These are phyloP conservation scores for Nakaseomyces nivariensis DNA, from an alignment of 1,139 yeast genomes.

Conservation along the genomic window DNA sequence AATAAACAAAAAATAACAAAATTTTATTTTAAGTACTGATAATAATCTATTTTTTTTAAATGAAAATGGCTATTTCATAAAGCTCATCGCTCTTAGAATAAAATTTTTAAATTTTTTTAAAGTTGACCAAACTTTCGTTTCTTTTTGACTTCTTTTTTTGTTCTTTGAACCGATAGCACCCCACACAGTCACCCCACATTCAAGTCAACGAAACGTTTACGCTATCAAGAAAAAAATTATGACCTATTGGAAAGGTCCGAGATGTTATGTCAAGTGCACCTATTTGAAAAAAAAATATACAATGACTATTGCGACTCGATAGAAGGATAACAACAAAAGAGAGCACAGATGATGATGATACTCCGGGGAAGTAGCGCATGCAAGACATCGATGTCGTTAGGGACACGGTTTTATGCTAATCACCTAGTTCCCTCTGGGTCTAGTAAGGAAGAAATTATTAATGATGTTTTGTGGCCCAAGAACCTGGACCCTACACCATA, in stretches of 20 bases:
- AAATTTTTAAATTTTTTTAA: background rate
- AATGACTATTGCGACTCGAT: too few relatives aligned
- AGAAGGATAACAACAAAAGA: too few relatives aligned
- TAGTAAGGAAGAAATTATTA: background rate
- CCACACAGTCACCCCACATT: background rate
- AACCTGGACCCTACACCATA: conserved; percentile 58
- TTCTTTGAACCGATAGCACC: background rate
- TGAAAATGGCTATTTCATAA: background rate
- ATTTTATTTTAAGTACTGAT: too few relatives aligned
- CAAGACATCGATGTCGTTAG: too few relatives aligned
- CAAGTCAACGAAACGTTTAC: background rate
- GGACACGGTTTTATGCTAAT: too few relatives aligned
- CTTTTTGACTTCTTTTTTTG: background rate
- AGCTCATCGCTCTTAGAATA: background rate
- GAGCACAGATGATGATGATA: too few relatives aligned
- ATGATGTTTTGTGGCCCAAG: conserved; percentile 43
- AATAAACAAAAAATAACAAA: too few relatives aligned
- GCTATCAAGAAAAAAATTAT: background rate
- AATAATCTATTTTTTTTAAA: too few relatives aligned
- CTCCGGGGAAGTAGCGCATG: too few relatives aligned
- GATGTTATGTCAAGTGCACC: background rate
- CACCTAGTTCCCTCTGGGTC: background rate
- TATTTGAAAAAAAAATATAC: too few relatives aligned
- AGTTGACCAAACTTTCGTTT: background rate
- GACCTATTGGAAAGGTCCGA: background rate